Evolutionary conservation across 805 yeast genomes (phyloP).

Genomic region (Lachancea lanzarotensis): DNA sequence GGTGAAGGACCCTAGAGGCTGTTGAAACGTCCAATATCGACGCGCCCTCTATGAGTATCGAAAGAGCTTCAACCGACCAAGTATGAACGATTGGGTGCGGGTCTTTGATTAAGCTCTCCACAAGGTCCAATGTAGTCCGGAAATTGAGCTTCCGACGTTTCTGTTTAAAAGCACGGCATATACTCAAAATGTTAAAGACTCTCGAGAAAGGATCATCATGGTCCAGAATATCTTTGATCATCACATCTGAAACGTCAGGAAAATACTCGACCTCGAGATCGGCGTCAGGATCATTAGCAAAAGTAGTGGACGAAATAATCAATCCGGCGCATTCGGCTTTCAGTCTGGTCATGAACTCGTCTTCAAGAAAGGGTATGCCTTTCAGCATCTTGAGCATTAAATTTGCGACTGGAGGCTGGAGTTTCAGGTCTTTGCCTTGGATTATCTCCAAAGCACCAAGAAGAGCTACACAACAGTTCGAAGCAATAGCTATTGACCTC

Average conservation of each 20-base stretch:
- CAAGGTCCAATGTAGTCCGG: slow-evolving; percentile 46
- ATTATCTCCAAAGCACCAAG: slow-evolving; percentile 40
- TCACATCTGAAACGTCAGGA: slow-evolving; percentile 28
- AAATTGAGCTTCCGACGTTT: slow-evolving; percentile 35
- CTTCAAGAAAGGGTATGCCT: slow-evolving; percentile 35
- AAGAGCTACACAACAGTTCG: slow-evolving; percentile 60
- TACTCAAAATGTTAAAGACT: slow-evolving; percentile 46
- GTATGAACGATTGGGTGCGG: slow-evolving; percentile 82
- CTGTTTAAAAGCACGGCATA: slow-evolving; percentile 38
- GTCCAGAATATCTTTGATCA: slow-evolving; percentile 62
- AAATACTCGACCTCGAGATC: neutral
- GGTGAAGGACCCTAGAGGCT: slow-evolving; percentile 39
- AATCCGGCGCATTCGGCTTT: slow-evolving; percentile 58
- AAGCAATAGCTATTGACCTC: slow-evolving; percentile 43
- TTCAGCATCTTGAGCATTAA: slow-evolving; percentile 47
- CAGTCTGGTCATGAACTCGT: slow-evolving; percentile 37
- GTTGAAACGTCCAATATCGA: slow-evolving; percentile 39
- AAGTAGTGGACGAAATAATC: slow-evolving; percentile 33
- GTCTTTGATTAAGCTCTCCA: slow-evolving; percentile 57
- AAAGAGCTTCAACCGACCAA: slow-evolving; percentile 59
- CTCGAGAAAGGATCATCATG: slow-evolving; percentile 59
- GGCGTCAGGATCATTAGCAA: slow-evolving; percentile 14
- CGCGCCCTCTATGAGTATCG: slow-evolving; percentile 50
- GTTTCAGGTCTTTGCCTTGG: slow-evolving; percentile 17
- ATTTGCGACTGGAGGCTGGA: slow-evolving; percentile 37